Conservation (phyloP, 352 stramenopile species). For the Globisporangium canariense region DNA sequence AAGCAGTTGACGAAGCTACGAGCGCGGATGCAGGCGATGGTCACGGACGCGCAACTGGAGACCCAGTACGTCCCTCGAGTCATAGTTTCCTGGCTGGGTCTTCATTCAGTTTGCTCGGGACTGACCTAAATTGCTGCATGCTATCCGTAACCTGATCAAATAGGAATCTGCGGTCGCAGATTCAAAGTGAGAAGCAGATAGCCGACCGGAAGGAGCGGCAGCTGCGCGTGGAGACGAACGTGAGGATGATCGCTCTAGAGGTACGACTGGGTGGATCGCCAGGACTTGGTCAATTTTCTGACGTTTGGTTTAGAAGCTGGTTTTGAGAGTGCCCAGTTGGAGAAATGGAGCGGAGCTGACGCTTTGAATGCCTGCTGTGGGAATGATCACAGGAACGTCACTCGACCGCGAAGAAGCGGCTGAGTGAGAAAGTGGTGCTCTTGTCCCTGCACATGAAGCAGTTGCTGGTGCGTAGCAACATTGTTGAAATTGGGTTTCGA, state of each 20-base stretch:
- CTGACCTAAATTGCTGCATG: background rate
- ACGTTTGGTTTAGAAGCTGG: background rate
- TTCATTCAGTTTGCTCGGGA: background rate
- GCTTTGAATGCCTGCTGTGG: background rate
- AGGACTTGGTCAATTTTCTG: background rate
- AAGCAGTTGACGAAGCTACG: constrained; percentile 45
- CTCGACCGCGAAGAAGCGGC: constrained; percentile 32
- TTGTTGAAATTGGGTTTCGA: background rate
- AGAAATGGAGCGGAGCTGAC: background rate
- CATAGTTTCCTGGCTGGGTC: background rate
- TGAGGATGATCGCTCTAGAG: constrained; percentile 41
- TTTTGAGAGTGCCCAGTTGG: background rate
- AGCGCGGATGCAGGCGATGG: constrained; percentile 51
- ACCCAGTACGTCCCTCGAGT: constrained; percentile 29
- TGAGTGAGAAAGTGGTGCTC: constrained; percentile 27
- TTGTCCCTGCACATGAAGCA: constrained; percentile 32
- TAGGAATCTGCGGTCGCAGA: constrained; percentile 39
- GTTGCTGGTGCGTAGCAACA: constrained; percentile 25
- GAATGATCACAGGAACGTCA: constrained; percentile 31
- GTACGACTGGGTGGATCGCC: background rate
- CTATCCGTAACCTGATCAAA: background rate
- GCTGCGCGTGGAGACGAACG: constrained; percentile 39
- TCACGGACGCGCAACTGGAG: constrained; percentile 42
- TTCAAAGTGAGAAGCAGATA: constrained; percentile 35
- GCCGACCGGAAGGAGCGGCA: constrained; percentile 46